These are phyloP conservation scores for Elsinoe batatas DNA, from an alignment of 2,329 filamentous ascomycete species.

Conservation along the genomic window DNA sequence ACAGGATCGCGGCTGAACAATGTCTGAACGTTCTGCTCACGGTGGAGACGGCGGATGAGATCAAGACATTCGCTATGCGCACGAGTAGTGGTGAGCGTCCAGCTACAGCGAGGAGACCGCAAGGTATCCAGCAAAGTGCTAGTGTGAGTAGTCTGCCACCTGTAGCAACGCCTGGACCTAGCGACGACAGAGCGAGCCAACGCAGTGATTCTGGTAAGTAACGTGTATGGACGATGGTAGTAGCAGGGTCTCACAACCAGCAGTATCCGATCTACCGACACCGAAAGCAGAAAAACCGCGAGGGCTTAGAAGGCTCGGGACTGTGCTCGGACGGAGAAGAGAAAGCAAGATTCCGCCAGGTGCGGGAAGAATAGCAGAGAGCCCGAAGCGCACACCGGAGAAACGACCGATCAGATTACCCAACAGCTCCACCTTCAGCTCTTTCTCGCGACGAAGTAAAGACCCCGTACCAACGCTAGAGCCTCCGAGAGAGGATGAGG, in stretches of 20 bases:
- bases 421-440: conserved; percentile 38
- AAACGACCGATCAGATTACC: conserved; percentile 30
- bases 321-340: conserved; percentile 55
- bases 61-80: conserved; percentile 57
- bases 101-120: conserved; percentile 1
- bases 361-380: conserved; percentile 27
- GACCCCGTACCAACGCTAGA: conserved; percentile 44
- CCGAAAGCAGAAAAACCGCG: conserved; percentile 32
- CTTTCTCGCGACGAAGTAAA: conserved; percentile 56
- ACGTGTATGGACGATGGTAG: not conserved
- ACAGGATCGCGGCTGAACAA: conserved; percentile 62
- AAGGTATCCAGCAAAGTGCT: conserved; percentile 14
- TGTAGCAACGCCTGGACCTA: conserved; percentile 25
- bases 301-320: conserved; percentile 51
- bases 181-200: conserved; percentile 47
- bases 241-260: conserved; percentile 8
- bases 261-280: conserved; percentile 18
- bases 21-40: conserved; percentile 76
- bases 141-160: conserved; percentile 23
- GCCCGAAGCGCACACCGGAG: conserved; percentile 45
- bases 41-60: conserved; percentile 77
- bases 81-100: conserved; percentile 30
- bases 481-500: conserved; percentile 21
- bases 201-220: conserved; percentile 41
- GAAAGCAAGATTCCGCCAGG: conserved; percentile 45